Evolutionary conservation across 768 basidiomycete species (phyloP).

Genomic region (Phanerochaete sordida): DNA sequence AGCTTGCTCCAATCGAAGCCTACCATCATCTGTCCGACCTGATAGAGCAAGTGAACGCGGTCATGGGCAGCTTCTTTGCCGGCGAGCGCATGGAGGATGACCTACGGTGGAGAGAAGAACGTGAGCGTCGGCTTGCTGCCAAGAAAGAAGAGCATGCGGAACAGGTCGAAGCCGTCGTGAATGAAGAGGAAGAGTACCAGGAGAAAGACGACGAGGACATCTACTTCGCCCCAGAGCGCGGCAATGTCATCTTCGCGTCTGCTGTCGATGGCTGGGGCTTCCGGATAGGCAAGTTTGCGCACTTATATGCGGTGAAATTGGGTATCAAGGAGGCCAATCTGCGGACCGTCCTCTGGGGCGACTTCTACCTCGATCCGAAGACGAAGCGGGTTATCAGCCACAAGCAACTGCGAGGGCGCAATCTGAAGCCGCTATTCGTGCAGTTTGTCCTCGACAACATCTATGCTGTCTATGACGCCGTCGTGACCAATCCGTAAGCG

Average conservation of each 20-base stretch:
- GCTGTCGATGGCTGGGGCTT: slow-evolving; percentile 99
- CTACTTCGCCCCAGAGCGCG: slow-evolving; percentile 93
- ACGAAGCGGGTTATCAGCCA: slow-evolving; percentile 88
- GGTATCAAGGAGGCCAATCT: slow-evolving; percentile 88
- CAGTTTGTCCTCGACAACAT: slow-evolving; percentile 97
- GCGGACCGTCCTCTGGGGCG: slow-evolving; percentile 90
- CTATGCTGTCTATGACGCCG: slow-evolving; percentile 95
- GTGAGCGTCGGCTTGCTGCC: slow-evolving; percentile 73
- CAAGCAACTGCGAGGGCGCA: slow-evolving; percentile 84
- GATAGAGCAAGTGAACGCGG: slow-evolving; percentile 96
- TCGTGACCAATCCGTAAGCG: slow-evolving; percentile 84
- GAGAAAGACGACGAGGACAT: slow-evolving; percentile 98
- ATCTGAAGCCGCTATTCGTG: slow-evolving; percentile 92
- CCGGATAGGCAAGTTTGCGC: slow-evolving; percentile 88
- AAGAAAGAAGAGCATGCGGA: slow-evolving; percentile 72
- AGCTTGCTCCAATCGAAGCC: slow-evolving; percentile 86
- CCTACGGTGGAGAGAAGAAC: slow-evolving; percentile 88
- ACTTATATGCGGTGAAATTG: slow-evolving; percentile 86
- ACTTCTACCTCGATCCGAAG: slow-evolving; percentile 95
- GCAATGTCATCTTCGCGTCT: slow-evolving; percentile 95
- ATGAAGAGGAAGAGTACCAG: slow-evolving; percentile 64
- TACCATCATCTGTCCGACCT: slow-evolving; percentile 92
- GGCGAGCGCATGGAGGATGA: slow-evolving; percentile 97
- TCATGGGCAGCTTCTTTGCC: slow-evolving; percentile 96
- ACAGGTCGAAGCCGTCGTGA: slow-evolving; percentile 43